These are phyloP conservation scores for Pestalotiopsis sp. DNA, from an alignment of 2,329 filamentous ascomycete species.

Conservation along the genomic window DNA sequence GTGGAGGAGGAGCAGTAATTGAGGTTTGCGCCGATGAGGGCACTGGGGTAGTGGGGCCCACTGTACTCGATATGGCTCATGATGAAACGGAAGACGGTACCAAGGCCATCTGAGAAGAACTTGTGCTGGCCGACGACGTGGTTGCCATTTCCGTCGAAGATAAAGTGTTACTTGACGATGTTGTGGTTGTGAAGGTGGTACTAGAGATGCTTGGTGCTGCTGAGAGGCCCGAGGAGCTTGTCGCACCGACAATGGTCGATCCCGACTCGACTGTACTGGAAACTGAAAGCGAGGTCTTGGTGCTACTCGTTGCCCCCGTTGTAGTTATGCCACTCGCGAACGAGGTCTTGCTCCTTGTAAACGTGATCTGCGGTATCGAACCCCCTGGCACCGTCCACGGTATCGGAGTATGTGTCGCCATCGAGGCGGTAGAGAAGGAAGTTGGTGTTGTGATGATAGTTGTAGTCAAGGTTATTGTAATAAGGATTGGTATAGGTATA, in stretches of 20 bases:
- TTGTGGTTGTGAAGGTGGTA: neutral
- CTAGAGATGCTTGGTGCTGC: neutral
- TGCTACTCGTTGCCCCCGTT: neutral
- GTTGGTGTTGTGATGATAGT: neutral
- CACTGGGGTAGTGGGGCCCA: neutral
- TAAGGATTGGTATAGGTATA: neutral
- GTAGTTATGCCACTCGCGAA: neutral
- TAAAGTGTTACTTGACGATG: neutral
- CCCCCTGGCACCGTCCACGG: neutral
- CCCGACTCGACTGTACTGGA: neutral
- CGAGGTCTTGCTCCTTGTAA: neutral
- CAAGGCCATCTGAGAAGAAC: neutral
- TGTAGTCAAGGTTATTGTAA: slow-evolving; percentile 3
- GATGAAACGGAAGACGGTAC: neutral
- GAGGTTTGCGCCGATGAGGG: neutral
- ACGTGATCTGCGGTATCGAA: neutral
- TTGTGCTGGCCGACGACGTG: neutral
- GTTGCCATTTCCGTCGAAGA: neutral
- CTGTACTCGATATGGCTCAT: neutral
- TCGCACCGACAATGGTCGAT: neutral
- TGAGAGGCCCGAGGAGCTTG: neutral
- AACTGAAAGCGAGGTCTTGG: neutral
- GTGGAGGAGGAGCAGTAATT: neutral
- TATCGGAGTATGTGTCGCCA: neutral
- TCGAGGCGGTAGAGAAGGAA: neutral